Evolutionary conservation across 805 yeast genomes (phyloP).

Genomic region (Metschnikowia gelsemii): DNA sequence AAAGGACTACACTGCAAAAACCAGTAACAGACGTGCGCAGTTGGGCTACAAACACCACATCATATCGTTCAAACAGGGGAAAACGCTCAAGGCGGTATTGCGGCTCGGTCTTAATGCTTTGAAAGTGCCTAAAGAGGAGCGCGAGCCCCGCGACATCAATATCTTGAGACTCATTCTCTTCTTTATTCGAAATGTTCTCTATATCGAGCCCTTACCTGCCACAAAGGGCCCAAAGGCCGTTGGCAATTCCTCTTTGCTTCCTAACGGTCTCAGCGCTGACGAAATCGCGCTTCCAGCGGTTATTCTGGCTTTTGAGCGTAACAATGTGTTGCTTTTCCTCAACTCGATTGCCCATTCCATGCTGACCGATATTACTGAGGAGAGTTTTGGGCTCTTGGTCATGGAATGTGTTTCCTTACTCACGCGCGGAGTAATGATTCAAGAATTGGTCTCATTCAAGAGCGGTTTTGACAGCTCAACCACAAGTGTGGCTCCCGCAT

Average conservation of each 20-base stretch:
- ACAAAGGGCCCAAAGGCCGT: conserved; percentile 47
- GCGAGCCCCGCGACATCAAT: conserved; percentile 70
- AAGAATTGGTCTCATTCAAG: conserved; percentile 5
- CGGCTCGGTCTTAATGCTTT: conserved; percentile 66
- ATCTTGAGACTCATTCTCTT: conserved; percentile 69
- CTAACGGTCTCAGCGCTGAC: conserved; percentile 55
- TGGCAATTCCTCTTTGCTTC: conserved; percentile 43
- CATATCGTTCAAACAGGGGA: conserved; percentile 56
- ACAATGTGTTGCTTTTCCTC: conserved; percentile 70
- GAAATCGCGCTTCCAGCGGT: conserved; percentile 68
- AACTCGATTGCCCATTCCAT: conserved; percentile 69
- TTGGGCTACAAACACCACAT: conserved; percentile 67
- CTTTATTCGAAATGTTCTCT: conserved; percentile 74
- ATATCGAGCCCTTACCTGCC: conserved; percentile 68
- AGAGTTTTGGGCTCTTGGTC: conserved; percentile 58
- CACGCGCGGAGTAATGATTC: conserved; percentile 48
- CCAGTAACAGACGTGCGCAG: conserved; percentile 52
- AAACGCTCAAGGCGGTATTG: conserved; percentile 64
- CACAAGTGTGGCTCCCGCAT: conserved; percentile 20
- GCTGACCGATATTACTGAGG: conserved; percentile 60
- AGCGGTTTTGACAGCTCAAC: conserved; percentile 7
- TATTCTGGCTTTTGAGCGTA: conserved; percentile 57
- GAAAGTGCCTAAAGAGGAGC: conserved; percentile 47
- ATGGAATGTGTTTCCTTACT: conserved; percentile 70
- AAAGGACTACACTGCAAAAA: conserved; percentile 56